Percentiles rank a stretch among this genome's conserved stretches.
These are phyloP conservation scores for Linum tenue DNA, from an alignment of 345 rosid genomes.

Conservation along the genomic window DNA sequence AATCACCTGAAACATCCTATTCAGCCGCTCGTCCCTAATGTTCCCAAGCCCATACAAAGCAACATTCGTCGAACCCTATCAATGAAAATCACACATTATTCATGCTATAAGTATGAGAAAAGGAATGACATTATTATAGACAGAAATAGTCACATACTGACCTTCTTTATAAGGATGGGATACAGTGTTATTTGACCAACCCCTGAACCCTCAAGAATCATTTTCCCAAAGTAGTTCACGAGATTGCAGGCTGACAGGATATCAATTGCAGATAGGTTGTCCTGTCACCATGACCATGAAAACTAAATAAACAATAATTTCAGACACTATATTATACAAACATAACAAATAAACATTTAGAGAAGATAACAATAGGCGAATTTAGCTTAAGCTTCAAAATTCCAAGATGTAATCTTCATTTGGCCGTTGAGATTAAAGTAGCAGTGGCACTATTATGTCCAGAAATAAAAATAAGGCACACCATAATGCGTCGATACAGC, in stretches of 20 bases:
- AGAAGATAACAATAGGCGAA: background rate
- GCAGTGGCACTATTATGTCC: background rate
- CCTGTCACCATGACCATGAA: constrained; percentile 45
- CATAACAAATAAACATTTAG: background rate
- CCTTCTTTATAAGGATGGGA: constrained; percentile 92
- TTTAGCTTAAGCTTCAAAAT: background rate
- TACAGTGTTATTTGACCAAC: constrained; percentile 87
- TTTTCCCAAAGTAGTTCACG: constrained; percentile 92
- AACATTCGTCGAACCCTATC: constrained; percentile 82
- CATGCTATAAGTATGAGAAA: constrained; percentile 5
- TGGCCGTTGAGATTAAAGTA: no score
- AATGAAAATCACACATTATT: constrained; percentile 10
- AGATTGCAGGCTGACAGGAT: constrained; percentile 98
- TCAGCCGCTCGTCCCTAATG: constrained; percentile 95
- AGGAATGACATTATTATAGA: constrained; percentile 11
- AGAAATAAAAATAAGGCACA: background rate
- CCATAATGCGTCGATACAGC: background rate
- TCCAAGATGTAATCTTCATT: no score
- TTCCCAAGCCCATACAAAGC: constrained; percentile 98
- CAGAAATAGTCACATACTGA: constrained; percentile 22
- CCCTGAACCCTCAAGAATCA: constrained; percentile 98
- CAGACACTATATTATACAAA: background rate
- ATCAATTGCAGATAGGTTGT: constrained; percentile 94
- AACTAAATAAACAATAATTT: constrained; percentile 5
- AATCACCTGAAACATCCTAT: constrained; percentile 93